Conservation (phyloP, 2,329 filamentous ascomycete genomes). For the Claviceps cyperi region DNA sequence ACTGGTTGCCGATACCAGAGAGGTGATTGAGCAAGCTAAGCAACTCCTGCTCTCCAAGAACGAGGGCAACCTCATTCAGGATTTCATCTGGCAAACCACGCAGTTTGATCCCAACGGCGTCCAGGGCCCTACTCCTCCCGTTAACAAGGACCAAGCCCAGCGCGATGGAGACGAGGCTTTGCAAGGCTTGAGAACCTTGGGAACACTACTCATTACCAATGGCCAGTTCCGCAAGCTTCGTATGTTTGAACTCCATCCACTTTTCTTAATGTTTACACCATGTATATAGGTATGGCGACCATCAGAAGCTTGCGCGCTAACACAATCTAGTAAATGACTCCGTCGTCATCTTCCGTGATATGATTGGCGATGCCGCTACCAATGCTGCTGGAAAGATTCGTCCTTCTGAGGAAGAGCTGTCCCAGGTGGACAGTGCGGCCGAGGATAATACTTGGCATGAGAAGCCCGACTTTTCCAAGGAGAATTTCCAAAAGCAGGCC, state of each 20-base stretch:
- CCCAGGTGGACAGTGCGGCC: conserved; percentile 68
- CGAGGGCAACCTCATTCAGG: conserved; percentile 81
- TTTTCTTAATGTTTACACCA: neutral
- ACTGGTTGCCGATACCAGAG: conserved; percentile 63
- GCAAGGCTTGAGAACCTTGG: conserved; percentile 75
- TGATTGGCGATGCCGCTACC: conserved; percentile 76
- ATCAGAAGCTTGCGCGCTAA: neutral
- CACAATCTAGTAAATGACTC: conserved; percentile 53
- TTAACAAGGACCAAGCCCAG: conserved; percentile 63
- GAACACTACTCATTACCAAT: conserved; percentile 82
- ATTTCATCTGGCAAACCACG: conserved; percentile 92
- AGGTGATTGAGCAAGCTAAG: conserved; percentile 76
- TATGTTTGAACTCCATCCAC: conserved; percentile 28
- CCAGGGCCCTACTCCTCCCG: conserved; percentile 45
- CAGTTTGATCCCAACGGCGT: conserved; percentile 53
- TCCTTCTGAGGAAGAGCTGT: conserved; percentile 62
- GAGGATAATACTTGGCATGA: conserved; percentile 93
- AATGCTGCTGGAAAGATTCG: conserved; percentile 63
- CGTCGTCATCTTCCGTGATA: conserved; percentile 68
- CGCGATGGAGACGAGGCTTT: conserved; percentile 74
- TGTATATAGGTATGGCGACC: neutral
- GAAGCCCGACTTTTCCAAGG: conserved; percentile 58
- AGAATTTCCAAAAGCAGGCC: conserved; percentile 53
- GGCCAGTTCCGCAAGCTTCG: conserved; percentile 87
- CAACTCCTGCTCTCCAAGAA: conserved; percentile 83